A percentile compares a stretch with the other conserved stretches of the same genome.
Evolutionary conservation across 2,329 filamentous ascomycete genomes (phyloP).

Genomic region (Sporothrix globosa): DNA sequence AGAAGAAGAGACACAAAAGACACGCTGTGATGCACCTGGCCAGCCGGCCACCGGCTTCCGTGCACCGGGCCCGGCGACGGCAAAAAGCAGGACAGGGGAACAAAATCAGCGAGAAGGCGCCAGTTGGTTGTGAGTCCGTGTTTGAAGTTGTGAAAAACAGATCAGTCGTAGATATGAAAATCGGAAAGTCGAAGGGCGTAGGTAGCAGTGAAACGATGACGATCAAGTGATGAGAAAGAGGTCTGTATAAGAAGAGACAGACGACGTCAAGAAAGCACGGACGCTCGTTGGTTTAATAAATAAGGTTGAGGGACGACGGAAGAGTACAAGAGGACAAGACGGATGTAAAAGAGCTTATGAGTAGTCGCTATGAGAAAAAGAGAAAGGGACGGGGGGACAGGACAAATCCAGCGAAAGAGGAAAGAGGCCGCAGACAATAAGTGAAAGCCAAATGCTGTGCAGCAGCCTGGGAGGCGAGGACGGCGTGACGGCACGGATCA

Average conservation of each 20-base stretch:
- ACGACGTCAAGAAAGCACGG: slow-evolving; percentile 2
- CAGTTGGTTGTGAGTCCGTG: neutral
- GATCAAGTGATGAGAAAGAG: neutral
- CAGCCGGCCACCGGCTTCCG: slow-evolving; percentile 29
- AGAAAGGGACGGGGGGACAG: neutral
- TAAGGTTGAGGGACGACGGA: neutral
- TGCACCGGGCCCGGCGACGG: slow-evolving; percentile 31
- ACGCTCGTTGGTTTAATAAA: slow-evolving; percentile 6
- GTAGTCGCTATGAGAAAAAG: neutral
- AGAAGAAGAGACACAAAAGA: too few relatives aligned
- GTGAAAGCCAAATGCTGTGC: slow-evolving; percentile 6
- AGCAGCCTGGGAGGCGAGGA: slow-evolving; percentile 18
- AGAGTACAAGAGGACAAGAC: neutral
- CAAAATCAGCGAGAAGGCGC: neutral
- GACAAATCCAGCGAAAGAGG: neutral
- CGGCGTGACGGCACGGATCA: neutral
- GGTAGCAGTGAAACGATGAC: neutral
- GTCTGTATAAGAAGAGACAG: neutral
- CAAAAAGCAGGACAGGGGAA: neutral
- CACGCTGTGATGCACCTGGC: slow-evolving; percentile 6
- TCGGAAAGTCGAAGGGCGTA: neutral
- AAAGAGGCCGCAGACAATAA: neutral
- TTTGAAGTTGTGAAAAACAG: too few relatives aligned
- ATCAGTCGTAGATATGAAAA: neutral
- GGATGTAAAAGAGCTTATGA: slow-evolving; percentile 5